Conservation (phyloP, 2,329 filamentous ascomycete species). For the Elsinoe ampelina region DNA sequence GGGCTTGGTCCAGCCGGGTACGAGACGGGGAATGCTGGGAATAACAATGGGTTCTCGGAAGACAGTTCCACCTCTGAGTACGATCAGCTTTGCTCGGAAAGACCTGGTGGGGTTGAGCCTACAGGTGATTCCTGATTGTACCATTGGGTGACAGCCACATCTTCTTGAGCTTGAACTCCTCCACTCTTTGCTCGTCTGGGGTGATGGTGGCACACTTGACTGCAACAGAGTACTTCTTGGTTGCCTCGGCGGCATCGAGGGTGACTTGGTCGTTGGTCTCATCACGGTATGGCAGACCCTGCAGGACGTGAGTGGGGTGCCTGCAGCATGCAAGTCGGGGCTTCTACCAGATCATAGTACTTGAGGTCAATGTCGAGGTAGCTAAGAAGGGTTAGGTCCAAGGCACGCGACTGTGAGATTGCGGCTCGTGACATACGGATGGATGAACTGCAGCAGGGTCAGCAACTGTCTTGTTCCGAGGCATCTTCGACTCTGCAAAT, state of each 20-base stretch:
- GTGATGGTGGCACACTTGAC: slow-evolving; percentile 99
- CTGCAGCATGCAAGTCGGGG: neutral
- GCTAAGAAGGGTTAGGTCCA: slow-evolving; percentile 22
- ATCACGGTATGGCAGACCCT: slow-evolving; percentile 86
- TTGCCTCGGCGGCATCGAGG: slow-evolving; percentile 86
- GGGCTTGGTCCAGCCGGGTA: slow-evolving; percentile 96
- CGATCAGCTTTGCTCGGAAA: slow-evolving; percentile 19
- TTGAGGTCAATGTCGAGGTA: slow-evolving; percentile 97
- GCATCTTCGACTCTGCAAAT: slow-evolving; percentile 12
- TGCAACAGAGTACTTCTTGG: slow-evolving; percentile 97
- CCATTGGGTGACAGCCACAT: slow-evolving; percentile 99
- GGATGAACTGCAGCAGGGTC: slow-evolving; percentile 58
- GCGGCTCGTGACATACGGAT: slow-evolving; percentile 46
- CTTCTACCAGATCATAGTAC: slow-evolving; percentile 42
- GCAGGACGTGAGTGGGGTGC: slow-evolving; percentile 22
- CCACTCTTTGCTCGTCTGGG: slow-evolving; percentile 87
- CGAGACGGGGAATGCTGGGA: slow-evolving; percentile 79
- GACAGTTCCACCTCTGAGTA: slow-evolving; percentile 69
- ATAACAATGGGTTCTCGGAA: slow-evolving; percentile 99
- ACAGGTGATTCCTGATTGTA: slow-evolving; percentile 60
- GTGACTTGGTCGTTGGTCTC: slow-evolving; percentile 96
- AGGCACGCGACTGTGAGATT: slow-evolving; percentile 10
- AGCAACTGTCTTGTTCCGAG: slow-evolving; percentile 8
- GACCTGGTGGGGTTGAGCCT: slow-evolving; percentile 12
- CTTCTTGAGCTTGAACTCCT: slow-evolving; percentile 98